These are phyloP conservation scores for Letharia columbiana DNA, from an alignment of 495 filamentous ascomycete species.

Conservation along the genomic window DNA sequence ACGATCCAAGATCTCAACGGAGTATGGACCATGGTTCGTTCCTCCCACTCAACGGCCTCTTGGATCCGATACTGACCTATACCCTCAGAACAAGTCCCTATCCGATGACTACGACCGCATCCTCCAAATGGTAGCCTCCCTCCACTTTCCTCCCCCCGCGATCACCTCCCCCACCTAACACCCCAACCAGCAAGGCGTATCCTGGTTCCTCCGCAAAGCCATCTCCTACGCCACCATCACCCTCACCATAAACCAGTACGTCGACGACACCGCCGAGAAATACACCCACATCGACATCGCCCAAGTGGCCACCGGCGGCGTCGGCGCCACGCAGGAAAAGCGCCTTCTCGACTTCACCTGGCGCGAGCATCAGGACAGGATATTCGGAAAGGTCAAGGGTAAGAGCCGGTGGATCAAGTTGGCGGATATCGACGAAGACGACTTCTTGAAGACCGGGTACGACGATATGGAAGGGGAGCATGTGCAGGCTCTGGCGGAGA, in stretches of 20 bases:
- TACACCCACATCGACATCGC: constrained; percentile 70
- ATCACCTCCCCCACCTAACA: constrained; percentile 16
- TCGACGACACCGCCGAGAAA: constrained; percentile 29
- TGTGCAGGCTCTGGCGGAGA: constrained; percentile 42
- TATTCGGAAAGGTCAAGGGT: constrained; percentile 69
- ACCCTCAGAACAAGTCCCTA: constrained; percentile 63
- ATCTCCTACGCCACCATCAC: constrained; percentile 65
- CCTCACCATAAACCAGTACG: constrained; percentile 58
- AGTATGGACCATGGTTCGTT: constrained; percentile 66
- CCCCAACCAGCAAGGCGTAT: constrained; percentile 57
- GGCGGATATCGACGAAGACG: constrained; percentile 34
- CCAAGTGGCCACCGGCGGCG: constrained; percentile 66
- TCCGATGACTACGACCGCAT: constrained; percentile 63
- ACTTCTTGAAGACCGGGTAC: constrained; percentile 39
- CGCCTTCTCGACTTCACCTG: constrained; percentile 62
- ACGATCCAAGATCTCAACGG: constrained; percentile 69
- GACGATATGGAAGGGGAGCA: constrained; percentile 32
- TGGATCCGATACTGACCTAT: constrained; percentile 12
- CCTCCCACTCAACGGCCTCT: not conserved
- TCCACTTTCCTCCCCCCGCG: constrained; percentile 9
- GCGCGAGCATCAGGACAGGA: constrained; percentile 66
- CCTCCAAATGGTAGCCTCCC: constrained; percentile 49
- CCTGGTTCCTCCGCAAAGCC: constrained; percentile 74
- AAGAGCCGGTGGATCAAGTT: constrained; percentile 46
- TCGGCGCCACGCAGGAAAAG: constrained; percentile 62